A percentile compares a stretch with the other conserved stretches of the same genome.
Evolutionary conservation across 768 basidiomycete genomes (phyloP).

Genomic region (Suillus clintonianus): DNA sequence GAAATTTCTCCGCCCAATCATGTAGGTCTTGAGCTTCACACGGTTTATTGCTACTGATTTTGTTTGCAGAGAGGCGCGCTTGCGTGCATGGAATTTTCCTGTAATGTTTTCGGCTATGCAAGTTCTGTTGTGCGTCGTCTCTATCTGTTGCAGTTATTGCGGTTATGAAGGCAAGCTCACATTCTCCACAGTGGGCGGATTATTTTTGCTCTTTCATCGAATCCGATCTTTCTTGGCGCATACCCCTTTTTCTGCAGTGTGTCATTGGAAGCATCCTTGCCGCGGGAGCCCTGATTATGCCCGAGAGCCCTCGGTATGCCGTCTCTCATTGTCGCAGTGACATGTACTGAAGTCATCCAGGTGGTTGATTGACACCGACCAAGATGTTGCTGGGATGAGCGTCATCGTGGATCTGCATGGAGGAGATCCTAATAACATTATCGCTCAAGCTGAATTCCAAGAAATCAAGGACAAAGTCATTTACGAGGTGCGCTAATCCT

Average conservation of each 20-base stretch:
- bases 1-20: constrained; percentile 94
- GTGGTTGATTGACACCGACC: constrained; percentile 88
- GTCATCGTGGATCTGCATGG: constrained; percentile 91
- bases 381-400: constrained; percentile 79
- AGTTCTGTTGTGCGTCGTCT: constrained; percentile 72
- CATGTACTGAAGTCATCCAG: constrained; percentile 37
- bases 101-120: constrained; percentile 90
- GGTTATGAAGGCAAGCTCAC: not conserved
- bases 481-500: constrained; percentile 54
- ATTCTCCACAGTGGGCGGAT: constrained; percentile 73
- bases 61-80: constrained; percentile 74
- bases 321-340: not conserved
- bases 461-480: constrained; percentile 85
- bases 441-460: constrained; percentile 80
- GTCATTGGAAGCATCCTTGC: constrained; percentile 83
- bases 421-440: constrained; percentile 64
- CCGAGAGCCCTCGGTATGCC: constrained; percentile 82
- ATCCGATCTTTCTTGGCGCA: constrained; percentile 86
- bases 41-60: constrained; percentile 3
- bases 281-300: constrained; percentile 77
- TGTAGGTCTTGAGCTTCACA: constrained; percentile 41
- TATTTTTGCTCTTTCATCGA: constrained; percentile 91
- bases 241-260: constrained; percentile 88
- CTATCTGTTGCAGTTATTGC: not conserved
- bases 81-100: constrained; percentile 95